Percentiles rank a stretch among this genome's conserved stretches.
These are phyloP conservation scores for Pythium rishiriense DNA, from an alignment of 352 stramenopile genomes.

Conservation along the genomic window DNA sequence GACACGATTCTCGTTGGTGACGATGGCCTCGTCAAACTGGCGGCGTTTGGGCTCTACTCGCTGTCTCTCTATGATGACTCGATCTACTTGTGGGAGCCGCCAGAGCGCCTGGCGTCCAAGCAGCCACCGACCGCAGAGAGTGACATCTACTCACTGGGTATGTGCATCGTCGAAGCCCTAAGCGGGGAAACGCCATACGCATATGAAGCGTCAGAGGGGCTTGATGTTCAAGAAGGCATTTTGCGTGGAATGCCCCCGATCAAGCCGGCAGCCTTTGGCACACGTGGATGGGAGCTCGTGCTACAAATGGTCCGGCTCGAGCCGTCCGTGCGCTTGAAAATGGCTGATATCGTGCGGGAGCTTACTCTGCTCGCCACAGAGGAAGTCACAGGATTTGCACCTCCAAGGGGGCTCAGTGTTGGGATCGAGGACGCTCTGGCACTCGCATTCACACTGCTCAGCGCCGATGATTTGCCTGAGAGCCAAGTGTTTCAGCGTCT, in stretches of 20 bases:
- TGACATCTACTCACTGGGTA: constrained; percentile 14
- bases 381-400: no score
- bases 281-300: constrained; percentile 8
- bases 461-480: neutral
- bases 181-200: neutral
- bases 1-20: no score
- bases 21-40: no score
- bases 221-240: neutral
- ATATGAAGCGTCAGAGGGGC: neutral
- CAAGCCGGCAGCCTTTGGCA: constrained; percentile 1
- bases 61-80: no score
- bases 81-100: no score
- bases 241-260: neutral
- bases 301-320: neutral
- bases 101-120: neutral
- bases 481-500: neutral
- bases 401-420: no score
- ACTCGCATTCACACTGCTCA: neutral
- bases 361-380: neutral
- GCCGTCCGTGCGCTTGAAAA: neutral
- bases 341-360: neutral
- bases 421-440: neutral
- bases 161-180: constrained; percentile 19
- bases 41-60: no score
- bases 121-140: neutral